These are phyloP conservation scores for Talaromyces thailandensis DNA, from an alignment of 495 filamentous ascomycete species.

Conservation along the genomic window DNA sequence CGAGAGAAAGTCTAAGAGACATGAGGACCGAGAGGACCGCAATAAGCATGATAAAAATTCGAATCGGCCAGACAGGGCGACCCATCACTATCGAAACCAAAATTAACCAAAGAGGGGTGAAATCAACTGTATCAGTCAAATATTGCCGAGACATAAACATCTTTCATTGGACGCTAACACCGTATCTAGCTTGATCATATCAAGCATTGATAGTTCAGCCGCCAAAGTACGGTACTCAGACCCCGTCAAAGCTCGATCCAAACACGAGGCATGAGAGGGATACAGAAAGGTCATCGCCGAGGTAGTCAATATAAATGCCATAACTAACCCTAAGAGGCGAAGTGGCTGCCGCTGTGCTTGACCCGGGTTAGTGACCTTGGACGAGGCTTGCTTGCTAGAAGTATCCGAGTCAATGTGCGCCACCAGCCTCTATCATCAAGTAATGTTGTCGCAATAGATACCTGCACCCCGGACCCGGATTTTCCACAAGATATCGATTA, in stretches of 20 bases:
- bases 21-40: background rate
- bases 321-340: background rate
- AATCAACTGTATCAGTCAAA: background rate
- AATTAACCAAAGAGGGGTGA: background rate
- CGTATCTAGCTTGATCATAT: background rate
- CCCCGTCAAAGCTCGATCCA: background rate
- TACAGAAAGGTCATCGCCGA: too few relatives aligned
- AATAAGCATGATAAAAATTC: background rate
- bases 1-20: background rate
- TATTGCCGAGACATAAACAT: background rate
- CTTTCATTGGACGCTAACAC: background rate
- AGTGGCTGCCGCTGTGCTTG: background rate
- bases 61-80: background rate
- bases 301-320: background rate
- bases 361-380: background rate
- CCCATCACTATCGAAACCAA: background rate
- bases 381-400: background rate
- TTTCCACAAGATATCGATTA: background rate
- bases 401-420: background rate
- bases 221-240: background rate
- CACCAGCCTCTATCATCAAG: background rate
- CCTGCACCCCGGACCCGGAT: background rate
- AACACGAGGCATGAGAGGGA: background rate
- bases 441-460: background rate
- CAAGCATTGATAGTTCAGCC: background rate